phyloP scores from a whole-genome alignment of 2,329 filamentous ascomycete species.

The Kalaharituber pfeilii region DNA sequence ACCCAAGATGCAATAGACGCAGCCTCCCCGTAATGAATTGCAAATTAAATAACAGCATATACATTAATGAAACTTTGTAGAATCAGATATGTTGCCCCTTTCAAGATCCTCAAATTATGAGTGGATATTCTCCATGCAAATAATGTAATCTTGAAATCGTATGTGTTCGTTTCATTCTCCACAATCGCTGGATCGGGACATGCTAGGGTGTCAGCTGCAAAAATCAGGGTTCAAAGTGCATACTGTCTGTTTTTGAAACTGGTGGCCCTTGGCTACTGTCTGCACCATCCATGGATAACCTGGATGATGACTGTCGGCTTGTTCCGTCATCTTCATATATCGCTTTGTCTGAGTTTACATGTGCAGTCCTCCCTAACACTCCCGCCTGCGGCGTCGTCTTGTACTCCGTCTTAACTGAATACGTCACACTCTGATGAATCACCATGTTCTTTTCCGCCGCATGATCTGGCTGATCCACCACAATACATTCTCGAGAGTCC shows the following conservation, averaged over 20 bases:
- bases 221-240: not conserved
- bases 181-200: no score
- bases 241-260: not conserved
- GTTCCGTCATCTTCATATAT: not conserved
- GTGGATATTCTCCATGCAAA: no score
- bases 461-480: not conserved
- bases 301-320: not conserved
- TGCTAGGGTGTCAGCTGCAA: no score
- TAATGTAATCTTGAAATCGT: no score
- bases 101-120: no score
- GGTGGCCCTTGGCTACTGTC: no score
- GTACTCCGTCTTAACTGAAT: not conserved
- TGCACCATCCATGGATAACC: not conserved
- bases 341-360: not conserved
- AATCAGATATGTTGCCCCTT: no score
- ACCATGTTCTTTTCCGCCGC: not conserved
- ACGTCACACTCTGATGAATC: not conserved
- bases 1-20: no score
- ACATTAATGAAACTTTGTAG: no score
- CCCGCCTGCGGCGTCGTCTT: not conserved
- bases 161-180: no score
- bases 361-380: not conserved
- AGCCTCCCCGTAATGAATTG: no score
- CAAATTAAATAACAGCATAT: no score
- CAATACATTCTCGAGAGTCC: not conserved